Conservation (phyloP, 208 protist species). For the Trypanosoma caninum region DNA sequence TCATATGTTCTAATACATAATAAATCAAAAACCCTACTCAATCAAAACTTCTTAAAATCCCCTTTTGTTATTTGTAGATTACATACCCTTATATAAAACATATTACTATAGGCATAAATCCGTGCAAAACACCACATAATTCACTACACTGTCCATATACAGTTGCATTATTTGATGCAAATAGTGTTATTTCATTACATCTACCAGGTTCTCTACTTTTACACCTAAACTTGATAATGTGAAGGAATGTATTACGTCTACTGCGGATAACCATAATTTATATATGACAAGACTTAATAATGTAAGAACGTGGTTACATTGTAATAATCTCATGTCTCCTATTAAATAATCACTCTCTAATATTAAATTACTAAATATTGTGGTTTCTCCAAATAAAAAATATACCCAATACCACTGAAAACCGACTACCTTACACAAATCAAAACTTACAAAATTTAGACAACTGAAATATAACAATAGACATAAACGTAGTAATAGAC, state of each 20-base stretch:
- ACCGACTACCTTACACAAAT: constrained; percentile 84
- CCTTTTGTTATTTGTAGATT: constrained; percentile 77
- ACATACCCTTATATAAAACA: constrained; percentile 89
- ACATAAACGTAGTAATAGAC: constrained; percentile 73
- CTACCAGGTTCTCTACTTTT: constrained; percentile 88
- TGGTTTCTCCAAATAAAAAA: constrained; percentile 88
- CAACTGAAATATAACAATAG: constrained; percentile 77
- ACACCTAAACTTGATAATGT: constrained; percentile 74
- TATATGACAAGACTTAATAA: constrained; percentile 87
- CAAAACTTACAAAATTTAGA: constrained; percentile 86
- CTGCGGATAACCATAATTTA: constrained; percentile 83
- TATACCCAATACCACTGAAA: constrained; percentile 88
- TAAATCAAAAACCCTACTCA: constrained; percentile 91
- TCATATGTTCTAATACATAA: constrained; percentile 91
- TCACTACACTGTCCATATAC: constrained; percentile 85
- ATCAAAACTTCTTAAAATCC: constrained; percentile 74
- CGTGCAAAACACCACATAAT: constrained; percentile 85
- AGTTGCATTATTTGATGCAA: constrained; percentile 79
- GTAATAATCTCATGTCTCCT: constrained; percentile 74
- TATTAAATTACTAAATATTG: constrained; percentile 89
- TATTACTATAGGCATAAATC: constrained; percentile 88
- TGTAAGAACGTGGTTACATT: constrained; percentile 86
- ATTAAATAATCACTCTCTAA: constrained; percentile 86
- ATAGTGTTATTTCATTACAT: constrained; percentile 85
- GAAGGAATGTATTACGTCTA: constrained; percentile 85